Conservation (phyloP, 306 rosid genomes). For the Mucuna pruriens region DNA sequence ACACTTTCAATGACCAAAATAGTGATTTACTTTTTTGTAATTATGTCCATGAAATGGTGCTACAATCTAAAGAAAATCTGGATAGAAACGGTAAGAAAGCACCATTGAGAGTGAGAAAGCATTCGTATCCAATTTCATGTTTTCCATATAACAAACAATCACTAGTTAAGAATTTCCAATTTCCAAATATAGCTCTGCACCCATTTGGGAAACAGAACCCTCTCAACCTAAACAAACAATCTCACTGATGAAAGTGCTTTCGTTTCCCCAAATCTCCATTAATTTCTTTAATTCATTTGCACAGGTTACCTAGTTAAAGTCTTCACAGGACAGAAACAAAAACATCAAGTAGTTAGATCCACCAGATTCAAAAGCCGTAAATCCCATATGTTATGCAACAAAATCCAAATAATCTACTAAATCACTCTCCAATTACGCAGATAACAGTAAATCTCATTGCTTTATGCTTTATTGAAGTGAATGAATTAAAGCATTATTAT, state of each 20-base stretch:
- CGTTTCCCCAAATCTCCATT: neutral
- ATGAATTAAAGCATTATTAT: neutral
- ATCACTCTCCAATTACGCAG: neutral
- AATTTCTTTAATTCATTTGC: neutral
- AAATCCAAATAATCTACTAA: neutral
- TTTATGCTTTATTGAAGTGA: neutral
- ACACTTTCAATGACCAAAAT: too few species aligned
- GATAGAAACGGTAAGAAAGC: neutral
- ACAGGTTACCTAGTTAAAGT: neutral
- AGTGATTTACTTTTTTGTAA: too few species aligned
- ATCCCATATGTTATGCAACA: neutral
- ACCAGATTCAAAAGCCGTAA: slow-evolving; percentile 1
- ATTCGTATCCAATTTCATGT: neutral
- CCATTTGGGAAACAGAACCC: neutral
- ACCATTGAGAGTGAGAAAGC: neutral
- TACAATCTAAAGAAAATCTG: neutral
- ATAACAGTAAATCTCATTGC: neutral
- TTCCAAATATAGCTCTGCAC: neutral
- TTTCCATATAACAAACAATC: neutral
- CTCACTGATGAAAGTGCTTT: neutral
- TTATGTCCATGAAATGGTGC: neutral
- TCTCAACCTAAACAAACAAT: neutral
- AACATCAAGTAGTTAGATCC: neutral
- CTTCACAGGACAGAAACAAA: neutral
- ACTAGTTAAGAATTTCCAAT: neutral